Conservation (phyloP, 768 basidiomycete genomes). For the Infundibulicybe gibba region DNA sequence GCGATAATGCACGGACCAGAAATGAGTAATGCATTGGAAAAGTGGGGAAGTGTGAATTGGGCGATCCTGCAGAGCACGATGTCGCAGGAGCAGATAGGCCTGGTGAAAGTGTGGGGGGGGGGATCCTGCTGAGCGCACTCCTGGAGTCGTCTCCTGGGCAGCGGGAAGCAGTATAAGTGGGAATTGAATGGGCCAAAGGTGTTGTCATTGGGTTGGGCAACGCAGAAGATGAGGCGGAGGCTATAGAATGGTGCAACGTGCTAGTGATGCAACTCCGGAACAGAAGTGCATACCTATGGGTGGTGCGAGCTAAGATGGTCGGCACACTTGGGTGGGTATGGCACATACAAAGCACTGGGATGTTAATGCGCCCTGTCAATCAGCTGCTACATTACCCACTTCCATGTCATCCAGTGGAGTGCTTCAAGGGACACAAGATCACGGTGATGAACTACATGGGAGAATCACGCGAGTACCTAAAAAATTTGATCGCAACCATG, state of each 20-base stretch:
- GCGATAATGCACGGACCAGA: conserved; percentile 32
- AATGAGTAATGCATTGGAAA: conserved; percentile 12
- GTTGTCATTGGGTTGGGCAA: conserved; percentile 27
- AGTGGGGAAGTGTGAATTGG: conserved; percentile 28
- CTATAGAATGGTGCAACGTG: conserved; percentile 58
- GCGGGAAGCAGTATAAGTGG: conserved; percentile 45
- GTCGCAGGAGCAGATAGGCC: no score
- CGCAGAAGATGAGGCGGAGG: conserved; percentile 32
- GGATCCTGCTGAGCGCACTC: no score
- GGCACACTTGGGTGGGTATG: no score
- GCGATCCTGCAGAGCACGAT: no score
- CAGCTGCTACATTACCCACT: no score
- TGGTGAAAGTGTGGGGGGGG: conserved; percentile 46
- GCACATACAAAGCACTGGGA: conserved; percentile 63
- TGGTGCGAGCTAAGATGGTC: conserved; percentile 45
- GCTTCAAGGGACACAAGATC: no score
- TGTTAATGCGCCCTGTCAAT: conserved; percentile 61
- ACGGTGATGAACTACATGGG: no score
- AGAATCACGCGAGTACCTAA: no score
- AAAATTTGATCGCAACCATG: conserved; percentile 72
- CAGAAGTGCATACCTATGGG: conserved; percentile 70
- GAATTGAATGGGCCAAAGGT: no score
- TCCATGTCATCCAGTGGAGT: conserved; percentile 56
- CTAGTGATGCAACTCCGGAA: conserved; percentile 65
- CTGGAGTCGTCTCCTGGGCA: conserved; percentile 50